Conservation (phyloP, 768 basidiomycete genomes). For the Lactarius indigo region DNA sequence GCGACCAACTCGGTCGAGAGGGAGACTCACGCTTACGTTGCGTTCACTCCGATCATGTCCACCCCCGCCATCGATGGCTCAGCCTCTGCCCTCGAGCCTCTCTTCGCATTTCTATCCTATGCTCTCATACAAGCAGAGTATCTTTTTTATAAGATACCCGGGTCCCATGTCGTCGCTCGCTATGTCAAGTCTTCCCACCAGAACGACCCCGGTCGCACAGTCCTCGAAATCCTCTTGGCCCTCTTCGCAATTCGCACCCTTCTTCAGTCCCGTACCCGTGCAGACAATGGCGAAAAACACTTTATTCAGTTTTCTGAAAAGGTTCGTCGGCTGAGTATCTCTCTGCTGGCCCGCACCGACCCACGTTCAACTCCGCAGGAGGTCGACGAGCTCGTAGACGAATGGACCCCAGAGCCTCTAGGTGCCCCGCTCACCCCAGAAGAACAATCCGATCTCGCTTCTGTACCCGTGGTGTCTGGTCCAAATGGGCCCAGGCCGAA, state of each 20-base stretch:
- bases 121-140: constrained; percentile 56
- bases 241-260: constrained; percentile 87
- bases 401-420: constrained; percentile 89
- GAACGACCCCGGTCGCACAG: constrained; percentile 89
- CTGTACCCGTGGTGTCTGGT: constrained; percentile 76
- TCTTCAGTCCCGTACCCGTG: constrained; percentile 84
- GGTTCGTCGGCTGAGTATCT: constrained; percentile 42
- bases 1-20: constrained; percentile 5
- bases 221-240: constrained; percentile 85
- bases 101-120: constrained; percentile 65
- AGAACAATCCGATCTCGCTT: constrained; percentile 66
- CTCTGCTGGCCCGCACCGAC: not conserved
- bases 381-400: constrained; percentile 93
- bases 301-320: constrained; percentile 91
- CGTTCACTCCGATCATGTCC: not conserved
- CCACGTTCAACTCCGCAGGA: constrained; percentile 51
- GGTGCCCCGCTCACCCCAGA: constrained; percentile 53
- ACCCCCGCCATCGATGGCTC: constrained; percentile 38
- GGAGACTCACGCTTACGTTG: not conserved
- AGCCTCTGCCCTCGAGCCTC: constrained; percentile 40
- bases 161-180: constrained; percentile 79
- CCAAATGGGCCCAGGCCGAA: constrained; percentile 82
- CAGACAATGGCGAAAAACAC: constrained; percentile 79
- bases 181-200: constrained; percentile 95
- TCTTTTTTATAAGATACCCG: constrained; percentile 72